Evolutionary conservation across 768 basidiomycete species (phyloP), one percentile per base, ranked within the genome.

Genomic region (Hortiboletus flavorubellus): DNA sequence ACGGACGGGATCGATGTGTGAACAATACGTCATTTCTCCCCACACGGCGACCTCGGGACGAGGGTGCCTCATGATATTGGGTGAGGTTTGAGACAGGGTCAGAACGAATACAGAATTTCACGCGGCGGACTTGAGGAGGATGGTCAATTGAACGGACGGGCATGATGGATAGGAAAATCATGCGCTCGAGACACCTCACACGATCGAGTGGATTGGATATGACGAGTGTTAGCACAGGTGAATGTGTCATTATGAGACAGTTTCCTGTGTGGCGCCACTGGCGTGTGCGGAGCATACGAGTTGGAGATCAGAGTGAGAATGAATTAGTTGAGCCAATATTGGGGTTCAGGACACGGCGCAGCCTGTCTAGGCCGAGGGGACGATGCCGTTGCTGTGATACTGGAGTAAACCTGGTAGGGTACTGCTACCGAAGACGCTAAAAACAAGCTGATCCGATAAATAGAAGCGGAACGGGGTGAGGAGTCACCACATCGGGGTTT

Each of bases 21-120:
- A 33, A 47, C 5, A 49, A 55, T 60, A 64, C 63, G 63, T 64
- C 64, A 66, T 63, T 56, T 46, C 56, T 47, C 61, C 54, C 63
- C 54, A 54, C 64, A 63, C 56, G 63, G 64, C 60, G 53, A 59
- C 51, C 26, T 59, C 49, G 37, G 53, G 53, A 59, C 57, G 29
- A 60, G 44, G 42, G 51, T 46, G 41, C 9, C 10, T 26, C 26
- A 26, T 26, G 4, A 15, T 50, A 21, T 21, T 21, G 38, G 30
- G 45, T 46, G 55, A 30, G 16, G 41, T 33, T 39, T 49, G 52
- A 55, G 56, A 61, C 54, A 58, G 59, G 59, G 64, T 64, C 54
- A 43, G 44, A 46, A 26, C 51, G 51, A 49, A 40, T 52, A 37
- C 48, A 37, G 46, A 61, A 51, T 43, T 46, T 66, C 53, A 56